Evolutionary conservation across 2,329 filamentous ascomycete genomes (phyloP).

Genomic region (Aspergillus bombycis): DNA sequence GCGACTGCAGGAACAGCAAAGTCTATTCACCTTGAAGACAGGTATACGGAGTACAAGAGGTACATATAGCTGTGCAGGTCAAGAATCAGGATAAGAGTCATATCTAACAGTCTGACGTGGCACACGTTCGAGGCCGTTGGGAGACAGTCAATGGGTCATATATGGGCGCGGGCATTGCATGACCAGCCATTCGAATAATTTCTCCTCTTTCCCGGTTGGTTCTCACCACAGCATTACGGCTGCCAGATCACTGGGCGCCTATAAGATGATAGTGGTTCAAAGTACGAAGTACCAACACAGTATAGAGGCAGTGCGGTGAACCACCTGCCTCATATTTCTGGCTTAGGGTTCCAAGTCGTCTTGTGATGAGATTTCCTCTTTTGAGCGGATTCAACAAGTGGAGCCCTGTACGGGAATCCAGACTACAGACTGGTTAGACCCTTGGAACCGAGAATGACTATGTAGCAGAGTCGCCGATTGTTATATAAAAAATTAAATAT

Average conservation of each 20-base stretch:
- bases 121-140: slow-evolving; percentile 3
- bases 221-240: neutral
- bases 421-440: neutral
- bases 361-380: slow-evolving; percentile 4
- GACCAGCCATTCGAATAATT: neutral
- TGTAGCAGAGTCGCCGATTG: neutral
- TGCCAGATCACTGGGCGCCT: neutral
- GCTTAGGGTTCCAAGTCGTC: neutral
- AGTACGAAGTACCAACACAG: neutral
- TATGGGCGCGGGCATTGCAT: neutral
- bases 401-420: neutral
- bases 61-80: slow-evolving; percentile 7
- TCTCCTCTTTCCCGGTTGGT: neutral
- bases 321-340: neutral
- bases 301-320: neutral
- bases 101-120: slow-evolving; percentile 12
- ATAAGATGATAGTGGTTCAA: neutral
- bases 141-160: neutral
- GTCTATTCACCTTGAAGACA: slow-evolving; percentile 10
- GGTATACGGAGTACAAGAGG: neutral
- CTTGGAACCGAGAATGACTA: neutral
- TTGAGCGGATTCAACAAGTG: neutral
- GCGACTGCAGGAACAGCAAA: slow-evolving; percentile 17
- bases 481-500: neutral
- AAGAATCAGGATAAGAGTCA: neutral